These are phyloP conservation scores for Haplosporangium sp. DNA, from an alignment of 371 early-diverging fungal genomes.

Conservation along the genomic window DNA sequence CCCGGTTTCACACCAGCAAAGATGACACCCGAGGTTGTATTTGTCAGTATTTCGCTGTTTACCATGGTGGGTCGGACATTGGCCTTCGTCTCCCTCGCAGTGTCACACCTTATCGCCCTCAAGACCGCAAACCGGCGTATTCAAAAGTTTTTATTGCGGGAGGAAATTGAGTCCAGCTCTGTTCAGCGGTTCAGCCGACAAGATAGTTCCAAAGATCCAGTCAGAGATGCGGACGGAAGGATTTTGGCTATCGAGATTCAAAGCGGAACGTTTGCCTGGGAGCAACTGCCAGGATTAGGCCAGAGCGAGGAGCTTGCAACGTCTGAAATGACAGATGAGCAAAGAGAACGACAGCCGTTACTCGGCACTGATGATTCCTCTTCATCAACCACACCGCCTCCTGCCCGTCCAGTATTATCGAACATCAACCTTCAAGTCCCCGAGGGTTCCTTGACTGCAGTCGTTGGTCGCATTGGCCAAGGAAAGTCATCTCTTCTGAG, in stretches of 20 bases:
- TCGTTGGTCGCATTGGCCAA: slow-evolving; percentile 76
- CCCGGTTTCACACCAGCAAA: slow-evolving; percentile 56
- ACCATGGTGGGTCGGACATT: slow-evolving; percentile 92
- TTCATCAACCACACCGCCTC: background rate
- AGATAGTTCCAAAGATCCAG: background rate
- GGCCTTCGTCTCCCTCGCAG: slow-evolving; percentile 73
- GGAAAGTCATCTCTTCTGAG: slow-evolving; percentile 74
- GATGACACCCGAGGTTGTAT: slow-evolving; percentile 81
- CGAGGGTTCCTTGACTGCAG: slow-evolving; percentile 61
- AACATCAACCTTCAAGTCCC: slow-evolving; percentile 61
- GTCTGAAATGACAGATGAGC: background rate
- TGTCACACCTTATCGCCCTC: slow-evolving; percentile 76
- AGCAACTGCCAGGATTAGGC: slow-evolving; percentile 1
- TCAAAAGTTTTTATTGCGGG: slow-evolving; percentile 75
- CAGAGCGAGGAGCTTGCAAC: background rate
- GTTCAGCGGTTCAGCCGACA: slow-evolving; percentile 51
- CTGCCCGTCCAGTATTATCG: slow-evolving; percentile 10
- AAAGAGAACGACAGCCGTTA: slow-evolving; percentile 28
- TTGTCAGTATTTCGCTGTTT: slow-evolving; percentile 94
- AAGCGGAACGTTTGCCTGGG: slow-evolving; percentile 71
- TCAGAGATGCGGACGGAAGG: slow-evolving; percentile 10
- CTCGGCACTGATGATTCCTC: slow-evolving; percentile 2
- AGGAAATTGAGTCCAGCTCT: slow-evolving; percentile 79
- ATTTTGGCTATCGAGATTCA: slow-evolving; percentile 43
- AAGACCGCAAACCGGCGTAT: slow-evolving; percentile 84